These are phyloP conservation scores for Ganoderma lingzhi DNA, from an alignment of 1,284 basidiomycete genomes.

Conservation along the genomic window DNA sequence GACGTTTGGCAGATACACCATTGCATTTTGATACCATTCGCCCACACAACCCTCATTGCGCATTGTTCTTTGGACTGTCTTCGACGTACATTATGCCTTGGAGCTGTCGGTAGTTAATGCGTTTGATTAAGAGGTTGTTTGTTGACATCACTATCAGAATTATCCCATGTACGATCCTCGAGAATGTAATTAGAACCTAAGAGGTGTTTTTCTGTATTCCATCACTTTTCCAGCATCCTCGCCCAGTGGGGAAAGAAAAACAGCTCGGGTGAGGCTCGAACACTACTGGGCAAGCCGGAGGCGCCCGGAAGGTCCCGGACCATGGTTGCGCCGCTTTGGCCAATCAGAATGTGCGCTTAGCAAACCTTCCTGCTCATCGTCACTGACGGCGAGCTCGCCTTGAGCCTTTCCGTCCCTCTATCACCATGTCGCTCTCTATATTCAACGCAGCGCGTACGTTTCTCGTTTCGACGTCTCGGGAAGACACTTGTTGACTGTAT, in stretches of 20 bases:
- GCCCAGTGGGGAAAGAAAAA: background rate
- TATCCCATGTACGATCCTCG: constrained; percentile 10
- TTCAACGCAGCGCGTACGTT: constrained; percentile 57
- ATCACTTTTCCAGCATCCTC: background rate
- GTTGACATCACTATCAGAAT: constrained; percentile 12
- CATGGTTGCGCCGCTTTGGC: constrained; percentile 21
- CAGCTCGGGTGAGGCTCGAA: constrained; percentile 13
- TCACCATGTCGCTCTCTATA: constrained; percentile 58
- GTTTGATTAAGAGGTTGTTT: constrained; percentile 17
- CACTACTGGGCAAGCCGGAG: background rate
- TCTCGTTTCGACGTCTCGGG: background rate
- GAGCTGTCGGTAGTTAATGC: constrained; percentile 14
- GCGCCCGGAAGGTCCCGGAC: constrained; percentile 19
- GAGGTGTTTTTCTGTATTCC: background rate
- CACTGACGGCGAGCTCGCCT: constrained; percentile 33
- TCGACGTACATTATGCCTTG: constrained; percentile 5
- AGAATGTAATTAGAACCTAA: background rate
- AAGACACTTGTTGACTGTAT: constrained; percentile 15
- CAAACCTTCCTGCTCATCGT: constrained; percentile 37
- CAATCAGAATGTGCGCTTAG: constrained; percentile 36
- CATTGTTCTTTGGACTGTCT: constrained; percentile 11
- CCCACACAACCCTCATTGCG: background rate
- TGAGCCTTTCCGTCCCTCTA: constrained; percentile 31
- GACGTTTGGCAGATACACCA: background rate
- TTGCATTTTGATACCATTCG: constrained; percentile 13